A percentile compares a stretch with the other conserved stretches of the same genome.
Conservation (phyloP, 2,329 filamentous ascomycete genomes). For the Metarhizium robertsii region DNA sequence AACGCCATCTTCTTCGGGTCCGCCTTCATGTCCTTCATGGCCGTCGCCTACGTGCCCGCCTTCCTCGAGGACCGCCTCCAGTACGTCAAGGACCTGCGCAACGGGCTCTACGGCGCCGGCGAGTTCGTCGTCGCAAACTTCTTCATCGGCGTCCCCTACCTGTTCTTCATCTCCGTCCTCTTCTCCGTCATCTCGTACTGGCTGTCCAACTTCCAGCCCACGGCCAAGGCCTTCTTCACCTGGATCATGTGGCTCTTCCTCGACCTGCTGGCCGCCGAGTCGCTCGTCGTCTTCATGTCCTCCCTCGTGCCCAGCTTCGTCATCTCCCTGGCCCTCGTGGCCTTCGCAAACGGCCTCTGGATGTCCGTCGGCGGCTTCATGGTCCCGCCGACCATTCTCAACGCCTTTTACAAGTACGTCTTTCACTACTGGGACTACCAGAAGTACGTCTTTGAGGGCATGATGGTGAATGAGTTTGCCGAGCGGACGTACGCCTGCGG, state of each 20-base stretch:
- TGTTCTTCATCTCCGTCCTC: constrained; percentile 67
- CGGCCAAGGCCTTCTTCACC: constrained; percentile 57
- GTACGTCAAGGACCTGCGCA: constrained; percentile 56
- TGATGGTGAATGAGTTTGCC: constrained; percentile 87
- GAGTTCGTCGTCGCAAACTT: constrained; percentile 73
- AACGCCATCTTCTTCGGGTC: constrained; percentile 74
- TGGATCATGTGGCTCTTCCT: constrained; percentile 82
- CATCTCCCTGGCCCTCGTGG: constrained; percentile 66
- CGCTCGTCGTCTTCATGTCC: constrained; percentile 68
- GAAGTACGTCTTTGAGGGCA: constrained; percentile 77
- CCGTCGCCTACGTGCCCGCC: constrained; percentile 74
- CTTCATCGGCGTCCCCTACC: constrained; percentile 69
- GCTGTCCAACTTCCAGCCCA: constrained; percentile 65
- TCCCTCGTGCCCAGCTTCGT: constrained; percentile 72
- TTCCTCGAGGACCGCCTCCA: constrained; percentile 61
- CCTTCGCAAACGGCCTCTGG: constrained; percentile 84
- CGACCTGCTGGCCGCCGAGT: constrained; percentile 73
- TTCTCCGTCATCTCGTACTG: constrained; percentile 74
- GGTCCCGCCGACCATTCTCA: constrained; percentile 61
- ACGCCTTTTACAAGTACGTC: constrained; percentile 78
- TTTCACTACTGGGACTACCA: constrained; percentile 89
- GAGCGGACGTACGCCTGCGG: constrained; percentile 45
- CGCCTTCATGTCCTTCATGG: constrained; percentile 74
- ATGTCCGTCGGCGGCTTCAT: constrained; percentile 82
- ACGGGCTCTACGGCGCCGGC: constrained; percentile 69